Percentiles rank a stretch among this genome's conserved stretches.
These are phyloP conservation scores for Metschnikowia lunata DNA, from an alignment of 805 yeast genomes.

Conservation along the genomic window DNA sequence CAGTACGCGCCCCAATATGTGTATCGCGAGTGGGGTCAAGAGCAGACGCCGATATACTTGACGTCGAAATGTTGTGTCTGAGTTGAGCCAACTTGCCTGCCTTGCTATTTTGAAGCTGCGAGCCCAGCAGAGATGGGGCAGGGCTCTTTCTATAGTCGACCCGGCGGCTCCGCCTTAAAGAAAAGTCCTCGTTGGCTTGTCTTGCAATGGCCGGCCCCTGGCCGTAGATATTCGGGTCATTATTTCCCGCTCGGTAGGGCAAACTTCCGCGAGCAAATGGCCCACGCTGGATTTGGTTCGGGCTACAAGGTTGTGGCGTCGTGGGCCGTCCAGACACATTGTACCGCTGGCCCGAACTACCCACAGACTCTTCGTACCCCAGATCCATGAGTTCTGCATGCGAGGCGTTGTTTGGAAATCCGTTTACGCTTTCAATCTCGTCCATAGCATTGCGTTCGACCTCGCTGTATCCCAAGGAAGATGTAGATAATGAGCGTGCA, in stretches of 20 bases:
- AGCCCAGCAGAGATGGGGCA: constrained; percentile 18
- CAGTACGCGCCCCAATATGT: neutral
- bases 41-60: neutral
- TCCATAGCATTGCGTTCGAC: constrained; percentile 43
- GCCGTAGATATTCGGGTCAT: neutral
- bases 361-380: constrained; percentile 14
- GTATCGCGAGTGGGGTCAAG: neutral
- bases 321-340: neutral
- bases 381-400: constrained; percentile 12
- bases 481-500: constrained; percentile 73
- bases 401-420: constrained; percentile 1
- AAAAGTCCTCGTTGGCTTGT: constrained; percentile 17
- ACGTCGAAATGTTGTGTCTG: constrained; percentile 16
- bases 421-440: constrained; percentile 23
- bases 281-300: neutral
- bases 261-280: neutral
- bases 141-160: constrained; percentile 35
- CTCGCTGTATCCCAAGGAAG: constrained; percentile 57
- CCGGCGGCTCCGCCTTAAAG: constrained; percentile 37
- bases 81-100: constrained; percentile 25
- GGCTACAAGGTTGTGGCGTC: neutral
- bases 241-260: neutral
- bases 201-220: neutral
- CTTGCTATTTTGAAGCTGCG: constrained; percentile 23
- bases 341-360: neutral